Base-by-base conservation (phyloP, 1,284 basidiomycete species). In the Cryptococcus depauperatus region DNA sequence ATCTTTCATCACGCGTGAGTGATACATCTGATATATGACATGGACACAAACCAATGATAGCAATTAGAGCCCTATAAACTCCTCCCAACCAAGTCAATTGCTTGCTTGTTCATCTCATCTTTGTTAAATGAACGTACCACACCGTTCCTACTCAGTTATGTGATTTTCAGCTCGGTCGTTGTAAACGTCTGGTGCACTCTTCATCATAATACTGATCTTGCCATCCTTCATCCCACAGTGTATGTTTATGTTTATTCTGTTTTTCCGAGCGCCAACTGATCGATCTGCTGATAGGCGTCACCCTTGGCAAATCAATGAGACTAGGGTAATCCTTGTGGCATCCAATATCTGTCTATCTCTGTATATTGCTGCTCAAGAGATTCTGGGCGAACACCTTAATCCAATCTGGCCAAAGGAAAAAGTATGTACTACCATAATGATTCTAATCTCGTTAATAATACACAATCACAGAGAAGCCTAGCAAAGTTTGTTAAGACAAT, bases 301-400 rank as follows among this genome's bases (percentile, higher is more conserved):
- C 45, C 64, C 57, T 3, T 62, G 57, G 51, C 65, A 69, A 43
- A 48, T 64, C 6, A 71, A 71, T 42, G 69, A 71, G 49, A 56
- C 64, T 2, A 54, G 65, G 25, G 51, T 68, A 27, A 66, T 68
- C 48, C 58, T 71, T 25, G 39, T 62, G 14, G 32, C 51, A 1
- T 64, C 61, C 22, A 61, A 59, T 42, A 33, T 48, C 3, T 16
- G 47, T 14, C 54, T 65, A 38, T 52, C 56, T 30, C 29, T 56
- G n/a, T 4, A 42, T 5, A 41, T 61, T 7, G 63, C 50, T 2
- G n/a, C 55, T 4, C 47, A 53, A 13, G 66, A 68, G 39, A 44
- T 66, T 0, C 30, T 62, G 5, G 34, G 32, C 7, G 50, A 49
- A 29, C 44, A 45, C 11, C 37, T 59, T 13, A 48, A 44, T n/a